Evolutionary conservation across 768 basidiomycete genomes (phyloP).

Genomic region (Trametes cinnabarina): DNA sequence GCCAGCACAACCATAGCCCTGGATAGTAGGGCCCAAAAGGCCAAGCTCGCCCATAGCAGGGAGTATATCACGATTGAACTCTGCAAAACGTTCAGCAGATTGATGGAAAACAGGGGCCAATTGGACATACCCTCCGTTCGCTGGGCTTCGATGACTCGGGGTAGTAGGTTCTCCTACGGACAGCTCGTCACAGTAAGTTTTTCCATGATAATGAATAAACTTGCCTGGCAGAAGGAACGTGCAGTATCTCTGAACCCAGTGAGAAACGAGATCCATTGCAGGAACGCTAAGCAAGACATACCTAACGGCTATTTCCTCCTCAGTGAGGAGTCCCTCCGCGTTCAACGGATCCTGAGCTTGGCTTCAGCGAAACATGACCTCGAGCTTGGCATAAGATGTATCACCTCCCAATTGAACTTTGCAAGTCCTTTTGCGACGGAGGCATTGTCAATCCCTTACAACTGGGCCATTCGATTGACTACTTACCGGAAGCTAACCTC

Average conservation of each 20-base stretch:
- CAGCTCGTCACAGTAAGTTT: neutral
- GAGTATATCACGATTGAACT: slow-evolving; percentile 73
- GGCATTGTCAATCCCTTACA: no score
- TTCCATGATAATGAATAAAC: slow-evolving; percentile 10
- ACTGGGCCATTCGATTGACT: neutral
- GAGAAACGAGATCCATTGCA: neutral
- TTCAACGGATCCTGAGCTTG: slow-evolving; percentile 72
- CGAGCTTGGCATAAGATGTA: neutral
- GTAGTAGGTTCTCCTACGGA: slow-evolving; percentile 70
- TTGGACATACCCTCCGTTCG: slow-evolving; percentile 75
- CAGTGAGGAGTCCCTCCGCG: slow-evolving; percentile 75
- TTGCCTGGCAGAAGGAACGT: slow-evolving; percentile 73
- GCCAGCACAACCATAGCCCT: slow-evolving; percentile 93
- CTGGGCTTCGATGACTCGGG: slow-evolving; percentile 88
- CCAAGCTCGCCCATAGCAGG: slow-evolving; percentile 93
- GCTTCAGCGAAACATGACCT: neutral
- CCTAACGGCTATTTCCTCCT: slow-evolving; percentile 90
- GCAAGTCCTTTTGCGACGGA: slow-evolving; percentile 15
- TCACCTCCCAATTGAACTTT: slow-evolving; percentile 32
- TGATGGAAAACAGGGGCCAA: neutral
- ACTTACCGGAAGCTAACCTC: slow-evolving; percentile 3
- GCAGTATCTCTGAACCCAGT: slow-evolving; percentile 63
- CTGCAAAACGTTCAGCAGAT: slow-evolving; percentile 34
- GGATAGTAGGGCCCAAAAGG: slow-evolving; percentile 86
- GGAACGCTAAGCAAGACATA: slow-evolving; percentile 30